Evolutionary conservation across 108 stramenopile species (phyloP).

Genomic region (Skeletonema potamos): DNA sequence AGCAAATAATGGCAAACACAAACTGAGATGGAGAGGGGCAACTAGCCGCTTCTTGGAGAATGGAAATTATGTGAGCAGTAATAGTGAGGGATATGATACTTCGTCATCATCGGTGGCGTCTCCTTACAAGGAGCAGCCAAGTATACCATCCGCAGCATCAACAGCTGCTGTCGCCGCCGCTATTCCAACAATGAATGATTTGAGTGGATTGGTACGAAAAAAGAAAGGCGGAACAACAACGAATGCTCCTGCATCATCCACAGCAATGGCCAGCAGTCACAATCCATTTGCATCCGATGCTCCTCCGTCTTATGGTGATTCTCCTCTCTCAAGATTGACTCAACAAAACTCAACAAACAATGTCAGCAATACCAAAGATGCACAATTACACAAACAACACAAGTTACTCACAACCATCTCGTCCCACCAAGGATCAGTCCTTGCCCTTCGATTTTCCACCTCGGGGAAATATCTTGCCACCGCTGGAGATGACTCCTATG

Average conservation of each 20-base stretch:
- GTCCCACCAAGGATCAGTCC: slow-evolving; percentile 80
- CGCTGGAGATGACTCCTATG: slow-evolving; percentile 83
- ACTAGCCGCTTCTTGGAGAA: slow-evolving; percentile 37
- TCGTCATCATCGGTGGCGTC: slow-evolving; percentile 8
- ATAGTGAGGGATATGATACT: slow-evolving; percentile 34
- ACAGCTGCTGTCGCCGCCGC: background rate
- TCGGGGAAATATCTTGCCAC: slow-evolving; percentile 76
- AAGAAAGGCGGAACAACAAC: slow-evolving; percentile 53
- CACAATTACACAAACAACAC: slow-evolving; percentile 16
- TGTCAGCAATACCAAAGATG: background rate
- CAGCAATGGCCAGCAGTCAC: background rate
- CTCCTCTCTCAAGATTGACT: slow-evolving; percentile 1
- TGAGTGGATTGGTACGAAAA: slow-evolving; percentile 66
- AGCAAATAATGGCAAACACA: no score
- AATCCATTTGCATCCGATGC: background rate
- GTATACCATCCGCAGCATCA: background rate
- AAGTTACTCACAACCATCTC: slow-evolving; percentile 79
- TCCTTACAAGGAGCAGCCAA: slow-evolving; percentile 1
- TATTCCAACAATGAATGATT: slow-evolving; percentile 55
- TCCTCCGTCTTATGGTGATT: background rate
- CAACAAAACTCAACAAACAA: slow-evolving; percentile 1
- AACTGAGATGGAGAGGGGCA: slow-evolving; percentile 2
- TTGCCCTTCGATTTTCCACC: slow-evolving; percentile 76
- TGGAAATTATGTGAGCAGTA: slow-evolving; percentile 70
- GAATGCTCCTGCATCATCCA: background rate